Conservation (phyloP, 495 filamentous ascomycete genomes). For the Lasiosphaeriaceae sp. region DNA sequence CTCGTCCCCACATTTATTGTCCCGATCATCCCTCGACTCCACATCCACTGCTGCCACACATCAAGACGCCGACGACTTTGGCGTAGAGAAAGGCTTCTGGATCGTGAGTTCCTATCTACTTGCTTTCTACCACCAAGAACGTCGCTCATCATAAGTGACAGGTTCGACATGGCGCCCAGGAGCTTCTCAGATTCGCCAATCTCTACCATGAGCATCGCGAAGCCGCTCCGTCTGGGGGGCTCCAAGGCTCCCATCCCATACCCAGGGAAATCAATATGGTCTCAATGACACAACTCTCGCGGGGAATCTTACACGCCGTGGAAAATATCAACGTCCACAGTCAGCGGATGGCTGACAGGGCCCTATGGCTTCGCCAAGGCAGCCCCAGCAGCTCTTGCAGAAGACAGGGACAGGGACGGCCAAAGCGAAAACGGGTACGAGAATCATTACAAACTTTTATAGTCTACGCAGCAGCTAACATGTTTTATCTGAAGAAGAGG, state of each 20-base stretch:
- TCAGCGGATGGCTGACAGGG: slow-evolving; percentile 1
- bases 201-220: slow-evolving; percentile 10
- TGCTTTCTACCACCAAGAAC: neutral
- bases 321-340: slow-evolving; percentile 15
- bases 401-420: neutral
- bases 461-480: neutral
- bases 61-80: slow-evolving; percentile 8
- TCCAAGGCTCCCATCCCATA: neutral
- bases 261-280: slow-evolving; percentile 19
- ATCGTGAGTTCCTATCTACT: slow-evolving; percentile 4
- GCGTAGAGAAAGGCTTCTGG: slow-evolving; percentile 19
- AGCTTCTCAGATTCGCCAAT: slow-evolving; percentile 14
- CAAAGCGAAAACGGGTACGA: neutral
- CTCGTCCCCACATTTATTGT: neutral
- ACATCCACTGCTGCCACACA: neutral
- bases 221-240: neutral
- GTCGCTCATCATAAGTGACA: neutral
- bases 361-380: neutral
- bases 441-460: neutral
- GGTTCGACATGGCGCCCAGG: slow-evolving; percentile 13
- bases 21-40: neutral
- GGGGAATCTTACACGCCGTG: slow-evolving; percentile 16
- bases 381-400: neutral
- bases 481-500: neutral
- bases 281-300: slow-evolving; percentile 18